Percentiles rank a stretch among this genome's conserved stretches.
Conservation (phyloP, 305 asterid species). For the Fraxinus xanthoxyloides region DNA sequence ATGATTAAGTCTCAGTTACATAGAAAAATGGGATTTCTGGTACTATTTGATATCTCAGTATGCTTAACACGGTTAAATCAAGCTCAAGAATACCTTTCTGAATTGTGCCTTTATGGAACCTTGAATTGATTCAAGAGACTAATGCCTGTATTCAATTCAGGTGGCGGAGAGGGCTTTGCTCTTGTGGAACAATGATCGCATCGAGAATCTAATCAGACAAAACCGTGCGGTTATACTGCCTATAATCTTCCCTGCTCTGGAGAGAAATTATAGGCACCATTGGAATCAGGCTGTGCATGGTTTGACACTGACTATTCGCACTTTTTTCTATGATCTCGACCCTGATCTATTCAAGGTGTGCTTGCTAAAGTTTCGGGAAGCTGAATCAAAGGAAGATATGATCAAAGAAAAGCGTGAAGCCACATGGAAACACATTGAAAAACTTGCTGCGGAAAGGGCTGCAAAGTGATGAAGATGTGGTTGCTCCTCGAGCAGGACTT, state of each 20-base stretch:
- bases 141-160: background rate
- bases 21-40: background rate
- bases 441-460: slow-evolving; percentile 7
- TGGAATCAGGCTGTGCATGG: slow-evolving; percentile 28
- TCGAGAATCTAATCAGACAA: slow-evolving; percentile 18
- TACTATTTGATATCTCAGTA: background rate
- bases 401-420: slow-evolving; percentile 19
- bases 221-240: slow-evolving; percentile 20
- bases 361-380: slow-evolving; percentile 19
- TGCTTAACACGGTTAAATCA: background rate
- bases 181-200: slow-evolving; percentile 26
- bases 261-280: slow-evolving; percentile 23
- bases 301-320: slow-evolving; percentile 23
- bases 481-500: background rate
- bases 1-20: no score
- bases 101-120: background rate
- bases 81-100: background rate
- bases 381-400: slow-evolving; percentile 18
- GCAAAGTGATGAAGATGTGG: slow-evolving; percentile 10
- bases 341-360: slow-evolving; percentile 20
- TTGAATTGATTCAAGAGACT: background rate
- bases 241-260: slow-evolving; percentile 25
- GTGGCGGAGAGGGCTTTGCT: slow-evolving; percentile 27
- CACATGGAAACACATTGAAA: slow-evolving; percentile 25
- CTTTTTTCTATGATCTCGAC: slow-evolving; percentile 20